Evolutionary conservation across 2,329 filamentous ascomycete species (phyloP).

Genomic region (Colletotrichum australisinense): DNA sequence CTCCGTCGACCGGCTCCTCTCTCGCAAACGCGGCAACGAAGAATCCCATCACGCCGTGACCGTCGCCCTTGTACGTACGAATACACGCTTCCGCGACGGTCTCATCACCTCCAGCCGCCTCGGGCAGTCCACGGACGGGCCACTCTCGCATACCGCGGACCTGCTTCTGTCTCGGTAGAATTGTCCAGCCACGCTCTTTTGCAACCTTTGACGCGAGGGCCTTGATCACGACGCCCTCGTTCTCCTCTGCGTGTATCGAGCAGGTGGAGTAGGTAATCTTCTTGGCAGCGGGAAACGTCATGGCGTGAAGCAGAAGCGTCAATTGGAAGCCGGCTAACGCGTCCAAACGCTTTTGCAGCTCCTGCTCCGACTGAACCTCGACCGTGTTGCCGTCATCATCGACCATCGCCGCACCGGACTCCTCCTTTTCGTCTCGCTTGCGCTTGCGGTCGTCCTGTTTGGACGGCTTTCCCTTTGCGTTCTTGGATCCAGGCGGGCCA

Average conservation of each 20-base stretch:
- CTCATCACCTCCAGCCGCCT: constrained; percentile 60
- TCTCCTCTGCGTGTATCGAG: constrained; percentile 87
- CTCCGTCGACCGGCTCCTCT: constrained; percentile 51
- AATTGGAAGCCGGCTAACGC: constrained; percentile 87
- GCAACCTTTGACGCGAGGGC: constrained; percentile 78
- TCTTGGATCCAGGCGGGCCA: constrained; percentile 38
- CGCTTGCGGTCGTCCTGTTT: constrained; percentile 53
- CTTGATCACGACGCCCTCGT: constrained; percentile 83
- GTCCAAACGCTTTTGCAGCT: constrained; percentile 72
- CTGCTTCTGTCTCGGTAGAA: constrained; percentile 79
- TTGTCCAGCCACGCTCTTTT: constrained; percentile 76
- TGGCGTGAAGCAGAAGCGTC: constrained; percentile 83
- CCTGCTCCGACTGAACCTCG: constrained; percentile 62
- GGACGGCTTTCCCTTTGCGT: constrained; percentile 19
- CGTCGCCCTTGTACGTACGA: constrained; percentile 83
- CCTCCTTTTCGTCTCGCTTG: constrained; percentile 49
- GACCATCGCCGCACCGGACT: constrained; percentile 51
- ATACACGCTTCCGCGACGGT: constrained; percentile 80
- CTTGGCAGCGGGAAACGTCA: constrained; percentile 79
- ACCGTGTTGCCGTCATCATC: constrained; percentile 69
- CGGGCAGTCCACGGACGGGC: constrained; percentile 72
- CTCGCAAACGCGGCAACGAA: constrained; percentile 91
- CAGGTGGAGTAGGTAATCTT: constrained; percentile 95
- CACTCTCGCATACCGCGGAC: constrained; percentile 81
- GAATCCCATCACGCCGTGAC: constrained; percentile 91